A percentile compares a stretch with the other conserved stretches of the same genome.
Evolutionary conservation across 2,329 filamentous ascomycete species (phyloP).

Genomic region (Diaporthe aspalathi): DNA sequence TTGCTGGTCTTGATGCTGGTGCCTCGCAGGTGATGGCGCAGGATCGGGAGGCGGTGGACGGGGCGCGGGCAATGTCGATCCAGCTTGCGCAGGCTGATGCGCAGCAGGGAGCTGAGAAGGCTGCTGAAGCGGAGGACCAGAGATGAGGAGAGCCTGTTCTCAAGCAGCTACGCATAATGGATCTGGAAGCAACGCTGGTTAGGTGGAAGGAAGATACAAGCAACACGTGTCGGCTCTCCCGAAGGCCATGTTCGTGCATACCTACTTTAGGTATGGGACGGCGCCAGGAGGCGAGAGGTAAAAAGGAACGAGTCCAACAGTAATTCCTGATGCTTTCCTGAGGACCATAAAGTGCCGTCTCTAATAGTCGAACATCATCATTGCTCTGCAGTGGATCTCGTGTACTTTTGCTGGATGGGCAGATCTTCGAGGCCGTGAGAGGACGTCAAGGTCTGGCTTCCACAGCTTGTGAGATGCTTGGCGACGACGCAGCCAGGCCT

Average conservation of each 20-base stretch:
- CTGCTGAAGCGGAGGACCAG: not conserved
- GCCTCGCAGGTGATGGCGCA: not conserved
- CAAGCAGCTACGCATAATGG: not conserved
- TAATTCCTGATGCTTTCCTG: not conserved
- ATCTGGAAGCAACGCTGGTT: not conserved
- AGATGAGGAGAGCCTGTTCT: not conserved
- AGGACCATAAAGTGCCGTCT: too few species aligned
- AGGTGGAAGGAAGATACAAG: too few species aligned
- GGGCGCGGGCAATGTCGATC: not conserved
- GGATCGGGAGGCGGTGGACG: not conserved
- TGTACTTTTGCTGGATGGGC: too few species aligned
- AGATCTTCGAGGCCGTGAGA: too few species aligned
- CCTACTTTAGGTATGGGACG: too few species aligned
- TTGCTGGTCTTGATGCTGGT: not conserved
- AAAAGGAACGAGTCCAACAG: not conserved
- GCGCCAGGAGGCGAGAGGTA: not conserved
- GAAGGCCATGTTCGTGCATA: not conserved
- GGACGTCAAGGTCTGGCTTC: too few species aligned
- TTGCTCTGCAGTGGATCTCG: too few species aligned
- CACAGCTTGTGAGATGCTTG: too few species aligned
- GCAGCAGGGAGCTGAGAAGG: not conserved
- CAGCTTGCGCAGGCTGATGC: not conserved
- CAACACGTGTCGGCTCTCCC: too few species aligned
- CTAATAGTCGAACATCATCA: too few species aligned
- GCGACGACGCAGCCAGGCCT: too few species aligned